A percentile compares a stretch with the other conserved stretches of the same genome.
Conservation (phyloP, 805 yeast species). For the Wickerhamomyces sydowiorum region DNA sequence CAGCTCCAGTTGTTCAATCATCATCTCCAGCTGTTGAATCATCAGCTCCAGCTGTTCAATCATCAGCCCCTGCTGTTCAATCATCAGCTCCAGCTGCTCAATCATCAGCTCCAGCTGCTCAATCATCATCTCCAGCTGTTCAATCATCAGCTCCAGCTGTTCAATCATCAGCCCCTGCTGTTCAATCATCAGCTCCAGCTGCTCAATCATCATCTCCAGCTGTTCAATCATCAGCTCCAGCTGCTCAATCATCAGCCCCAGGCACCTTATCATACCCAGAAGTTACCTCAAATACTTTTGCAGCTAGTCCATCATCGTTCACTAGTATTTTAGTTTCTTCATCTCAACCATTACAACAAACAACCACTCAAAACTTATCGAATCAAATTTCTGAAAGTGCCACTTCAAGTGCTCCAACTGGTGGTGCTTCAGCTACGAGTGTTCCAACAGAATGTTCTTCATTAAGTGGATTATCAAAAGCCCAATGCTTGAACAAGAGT, state of each 20-base stretch:
- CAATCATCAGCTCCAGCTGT: neutral
- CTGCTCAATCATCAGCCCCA: slow-evolving; percentile 3
- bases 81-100: neutral
- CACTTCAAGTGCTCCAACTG: slow-evolving; percentile 9
- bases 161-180: slow-evolving; percentile 3
- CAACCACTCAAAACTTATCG: neutral
- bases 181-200: slow-evolving; percentile 1
- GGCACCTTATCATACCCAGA: slow-evolving; percentile 1
- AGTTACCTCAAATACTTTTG: neutral
- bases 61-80: neutral
- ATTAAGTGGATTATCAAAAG: slow-evolving; percentile 33
- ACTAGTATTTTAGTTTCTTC: slow-evolving; percentile 3
- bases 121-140: neutral
- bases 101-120: slow-evolving; percentile 1
- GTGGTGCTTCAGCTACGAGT: slow-evolving; percentile 8
- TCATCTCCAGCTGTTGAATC: too few species aligned
- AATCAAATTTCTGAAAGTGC: neutral
- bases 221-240: slow-evolving; percentile 8
- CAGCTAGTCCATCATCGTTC: slow-evolving; percentile 2
- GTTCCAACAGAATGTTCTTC: slow-evolving; percentile 25
- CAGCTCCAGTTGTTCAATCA: slow-evolving; percentile 1
- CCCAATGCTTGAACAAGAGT: slow-evolving; percentile 38
- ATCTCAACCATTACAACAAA: neutral
- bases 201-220: slow-evolving; percentile 3
- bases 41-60: too few species aligned